These are phyloP conservation scores for Acrodontium crateriforme DNA, from an alignment of 2,329 filamentous ascomycete genomes.

Conservation along the genomic window DNA sequence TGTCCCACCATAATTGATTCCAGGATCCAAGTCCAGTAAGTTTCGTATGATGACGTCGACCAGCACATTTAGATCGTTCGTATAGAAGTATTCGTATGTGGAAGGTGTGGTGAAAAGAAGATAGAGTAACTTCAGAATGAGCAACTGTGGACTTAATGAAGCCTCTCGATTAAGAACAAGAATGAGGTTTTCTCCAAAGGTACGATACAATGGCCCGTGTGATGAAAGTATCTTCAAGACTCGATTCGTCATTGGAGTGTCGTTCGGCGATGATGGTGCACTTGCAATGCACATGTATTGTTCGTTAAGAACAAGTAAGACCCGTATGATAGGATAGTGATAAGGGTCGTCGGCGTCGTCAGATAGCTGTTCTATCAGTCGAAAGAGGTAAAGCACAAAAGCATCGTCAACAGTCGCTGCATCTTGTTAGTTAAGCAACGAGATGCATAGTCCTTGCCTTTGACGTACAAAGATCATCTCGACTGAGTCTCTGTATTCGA, in stretches of 20 bases:
- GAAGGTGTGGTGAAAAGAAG: conserved; percentile 82
- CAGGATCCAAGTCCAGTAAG: conserved; percentile 84
- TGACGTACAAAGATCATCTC: conserved; percentile 56
- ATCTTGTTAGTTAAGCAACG: conserved; percentile 1
- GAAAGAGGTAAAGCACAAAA: conserved; percentile 72
- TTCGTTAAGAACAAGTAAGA: conserved; percentile 88
- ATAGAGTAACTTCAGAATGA: conserved; percentile 94
- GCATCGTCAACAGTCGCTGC: conserved; percentile 51
- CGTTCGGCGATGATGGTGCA: conserved; percentile 37
- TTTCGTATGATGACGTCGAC: conserved; percentile 95
- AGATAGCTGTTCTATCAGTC: conserved; percentile 75
- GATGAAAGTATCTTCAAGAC: conserved; percentile 83
- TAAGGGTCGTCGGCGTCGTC: conserved; percentile 85
- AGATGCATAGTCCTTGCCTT: neutral
- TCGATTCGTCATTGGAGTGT: conserved; percentile 61
- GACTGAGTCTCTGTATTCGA: conserved; percentile 67
- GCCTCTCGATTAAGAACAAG: conserved; percentile 84
- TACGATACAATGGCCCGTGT: conserved; percentile 70
- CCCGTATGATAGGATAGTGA: conserved; percentile 87
- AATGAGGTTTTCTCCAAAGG: conserved; percentile 96
- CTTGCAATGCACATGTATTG: conserved; percentile 74
- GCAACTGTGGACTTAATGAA: conserved; percentile 81
- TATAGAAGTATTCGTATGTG: conserved; percentile 97
- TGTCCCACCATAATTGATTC: conserved; percentile 35
- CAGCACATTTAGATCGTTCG: conserved; percentile 86